These are phyloP conservation scores for Uronychia setigera DNA, from an alignment of 73 alveolate species.

Conservation along the genomic window DNA sequence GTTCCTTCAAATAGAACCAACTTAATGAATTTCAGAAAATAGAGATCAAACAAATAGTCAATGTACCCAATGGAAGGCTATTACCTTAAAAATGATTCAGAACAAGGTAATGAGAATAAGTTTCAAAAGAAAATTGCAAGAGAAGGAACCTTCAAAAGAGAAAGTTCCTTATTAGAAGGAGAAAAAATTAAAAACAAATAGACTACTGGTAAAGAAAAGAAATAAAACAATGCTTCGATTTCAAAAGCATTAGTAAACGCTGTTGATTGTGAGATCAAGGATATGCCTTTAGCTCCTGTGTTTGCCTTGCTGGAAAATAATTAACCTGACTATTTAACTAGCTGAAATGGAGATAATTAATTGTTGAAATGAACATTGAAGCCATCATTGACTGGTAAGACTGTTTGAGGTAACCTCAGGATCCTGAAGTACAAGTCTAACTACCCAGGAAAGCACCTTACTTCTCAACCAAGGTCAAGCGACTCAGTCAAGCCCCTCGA, in stretches of 20 bases:
- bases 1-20: too few relatives aligned
- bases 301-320: neutral
- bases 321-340: too few relatives aligned
- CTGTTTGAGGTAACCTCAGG: too few relatives aligned
- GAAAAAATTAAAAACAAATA: too few relatives aligned
- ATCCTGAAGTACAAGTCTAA: slow-evolving; percentile 9
- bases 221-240: too few relatives aligned
- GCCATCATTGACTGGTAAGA: too few relatives aligned
- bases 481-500: slow-evolving; percentile 81
- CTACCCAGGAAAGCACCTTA: slow-evolving; percentile 80
- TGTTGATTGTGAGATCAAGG: neutral
- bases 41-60: neutral
- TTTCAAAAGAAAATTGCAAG: neutral
- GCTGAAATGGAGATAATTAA: too few relatives aligned
- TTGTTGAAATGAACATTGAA: too few relatives aligned
- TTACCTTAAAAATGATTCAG: neutral
- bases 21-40: too few relatives aligned
- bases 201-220: too few relatives aligned
- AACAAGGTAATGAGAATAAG: neutral
- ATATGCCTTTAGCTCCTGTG: neutral
- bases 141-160: neutral
- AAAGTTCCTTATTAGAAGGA: neutral
- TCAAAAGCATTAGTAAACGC: neutral
- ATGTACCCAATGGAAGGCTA: neutral
- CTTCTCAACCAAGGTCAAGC: slow-evolving; percentile 71